Percentiles rank a stretch among this genome's conserved stretches.
Conservation (phyloP, 2,329 filamentous ascomycete species). For the Thielaviopsis euricoi region DNA sequence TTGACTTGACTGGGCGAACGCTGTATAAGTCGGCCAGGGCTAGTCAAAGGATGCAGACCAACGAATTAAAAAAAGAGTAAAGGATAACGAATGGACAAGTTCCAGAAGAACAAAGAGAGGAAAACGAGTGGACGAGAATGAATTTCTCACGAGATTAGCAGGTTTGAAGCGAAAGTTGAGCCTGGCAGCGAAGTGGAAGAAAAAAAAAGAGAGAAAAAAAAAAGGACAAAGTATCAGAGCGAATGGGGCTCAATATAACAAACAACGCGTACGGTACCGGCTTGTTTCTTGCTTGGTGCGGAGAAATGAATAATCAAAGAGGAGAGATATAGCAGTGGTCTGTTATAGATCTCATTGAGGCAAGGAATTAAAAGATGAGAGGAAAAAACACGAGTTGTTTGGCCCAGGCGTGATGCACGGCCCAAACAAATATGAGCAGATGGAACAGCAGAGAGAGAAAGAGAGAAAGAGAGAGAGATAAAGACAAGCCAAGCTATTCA, state of each 20-base stretch:
- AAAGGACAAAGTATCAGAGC: background rate
- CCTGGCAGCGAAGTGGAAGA: background rate
- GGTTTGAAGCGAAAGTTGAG: too few species aligned
- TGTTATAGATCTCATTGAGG: too few species aligned
- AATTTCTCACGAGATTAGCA: background rate
- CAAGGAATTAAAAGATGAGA: background rate
- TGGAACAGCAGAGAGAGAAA: too few species aligned
- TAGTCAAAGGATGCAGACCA: too few species aligned
- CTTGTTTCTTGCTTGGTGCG: background rate
- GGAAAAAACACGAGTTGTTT: background rate
- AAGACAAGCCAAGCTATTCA: too few species aligned
- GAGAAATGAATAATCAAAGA: too few species aligned
- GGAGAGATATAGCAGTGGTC: too few species aligned
- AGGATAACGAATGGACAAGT: background rate
- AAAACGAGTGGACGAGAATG: conserved; percentile 7
- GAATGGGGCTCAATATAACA: too few species aligned
- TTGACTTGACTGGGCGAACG: background rate
- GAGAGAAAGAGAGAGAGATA: too few species aligned
- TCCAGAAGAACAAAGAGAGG: background rate
- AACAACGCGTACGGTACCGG: background rate
- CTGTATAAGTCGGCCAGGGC: background rate
- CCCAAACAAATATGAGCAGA: background rate
- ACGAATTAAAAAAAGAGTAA: too few species aligned
- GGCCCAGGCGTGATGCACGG: background rate
- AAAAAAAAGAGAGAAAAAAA: background rate